These are phyloP conservation scores for Mycena galericulata DNA, from an alignment of 768 basidiomycete species.

Conservation along the genomic window DNA sequence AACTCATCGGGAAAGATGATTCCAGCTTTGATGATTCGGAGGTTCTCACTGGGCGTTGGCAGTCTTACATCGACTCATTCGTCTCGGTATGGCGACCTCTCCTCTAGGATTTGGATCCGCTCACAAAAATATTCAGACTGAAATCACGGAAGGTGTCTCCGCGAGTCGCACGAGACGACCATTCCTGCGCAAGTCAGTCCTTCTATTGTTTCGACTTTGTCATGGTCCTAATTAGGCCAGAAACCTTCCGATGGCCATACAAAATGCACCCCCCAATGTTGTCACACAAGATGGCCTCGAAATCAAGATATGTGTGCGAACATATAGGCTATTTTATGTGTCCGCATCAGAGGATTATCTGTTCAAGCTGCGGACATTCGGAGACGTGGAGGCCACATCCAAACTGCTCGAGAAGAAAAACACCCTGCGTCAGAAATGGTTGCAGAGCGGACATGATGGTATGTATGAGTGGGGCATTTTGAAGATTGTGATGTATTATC, in stretches of 20 bases:
- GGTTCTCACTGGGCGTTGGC: slow-evolving; percentile 82
- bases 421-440: slow-evolving; percentile 51
- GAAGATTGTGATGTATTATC: slow-evolving; percentile 21
- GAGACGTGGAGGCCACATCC: slow-evolving; percentile 52
- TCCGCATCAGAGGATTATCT: slow-evolving; percentile 74
- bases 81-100: slow-evolving; percentile 62
- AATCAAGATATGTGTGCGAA: slow-evolving; percentile 87
- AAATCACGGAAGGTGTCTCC: slow-evolving; percentile 66
- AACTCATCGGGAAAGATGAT: slow-evolving; percentile 85
- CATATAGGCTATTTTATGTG: slow-evolving; percentile 86
- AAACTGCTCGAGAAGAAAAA: slow-evolving; percentile 48
- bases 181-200: slow-evolving; percentile 73
- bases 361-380: slow-evolving; percentile 57
- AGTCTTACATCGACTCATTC: slow-evolving; percentile 82
- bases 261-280: slow-evolving; percentile 56
- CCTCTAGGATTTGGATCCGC: slow-evolving; percentile 4
- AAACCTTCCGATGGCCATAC: slow-evolving; percentile 51
- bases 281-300: slow-evolving; percentile 73
- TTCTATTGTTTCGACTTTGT: background rate
- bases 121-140: slow-evolving; percentile 53
- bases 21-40: slow-evolving; percentile 81
- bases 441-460: slow-evolving; percentile 36
- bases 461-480: background rate
- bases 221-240: slow-evolving; percentile 41
- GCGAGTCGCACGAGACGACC: slow-evolving; percentile 62